Base-by-base conservation (phyloP, 1,284 basidiomycete species). In the Austropuccinia psidii region DNA sequence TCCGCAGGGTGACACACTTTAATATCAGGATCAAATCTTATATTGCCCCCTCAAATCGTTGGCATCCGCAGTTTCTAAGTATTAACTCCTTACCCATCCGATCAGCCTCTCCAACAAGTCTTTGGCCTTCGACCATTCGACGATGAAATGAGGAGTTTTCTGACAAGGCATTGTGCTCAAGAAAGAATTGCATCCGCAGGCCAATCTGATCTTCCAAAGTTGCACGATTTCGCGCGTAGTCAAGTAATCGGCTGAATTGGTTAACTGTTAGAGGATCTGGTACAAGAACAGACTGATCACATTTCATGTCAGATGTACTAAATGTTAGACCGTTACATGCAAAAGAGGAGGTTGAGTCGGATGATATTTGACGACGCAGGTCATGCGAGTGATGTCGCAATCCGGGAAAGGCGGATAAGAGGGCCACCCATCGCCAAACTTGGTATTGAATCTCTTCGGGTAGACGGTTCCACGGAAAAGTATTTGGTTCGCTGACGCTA, bases 371-470 rank as follows among this genome's bases (percentile, higher is more conserved):
- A 45, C 11, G 41, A 19, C 9, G 41, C 24, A 24, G 21, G 15
- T 31, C 21, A 5, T 7, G 52, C 2, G 54, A 33, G 50, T 49
- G 43, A 19, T 1, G 4, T 52, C 37, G 52, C 57, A 68, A 33
- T n/a, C 37, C 66, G 11, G 66, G 66, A 31, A 45, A 68, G 17
- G 66, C 66, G 5, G 35, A 57, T 11, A 68, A 24, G 27, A 68
- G 39, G 1, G 37, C 35, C 1, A 68, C 52, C 66, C 66, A 68
- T 39, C 66, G 35, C 66, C 66, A 68, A 1, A 68, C 37, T 17
- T 68, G 35, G 24, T 57, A 24, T 54, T 68, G 50, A 3, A 68
- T 11, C 24, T 68, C 66, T 68, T 68, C 52, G n/a, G 66, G 66
- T n/a, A 68, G 24, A 2, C 24, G 31, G 17, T 57, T 52, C 66